phyloP scores from a whole-genome alignment of 2,329 filamentous ascomycete species.

The Colletotrichum cereale region DNA sequence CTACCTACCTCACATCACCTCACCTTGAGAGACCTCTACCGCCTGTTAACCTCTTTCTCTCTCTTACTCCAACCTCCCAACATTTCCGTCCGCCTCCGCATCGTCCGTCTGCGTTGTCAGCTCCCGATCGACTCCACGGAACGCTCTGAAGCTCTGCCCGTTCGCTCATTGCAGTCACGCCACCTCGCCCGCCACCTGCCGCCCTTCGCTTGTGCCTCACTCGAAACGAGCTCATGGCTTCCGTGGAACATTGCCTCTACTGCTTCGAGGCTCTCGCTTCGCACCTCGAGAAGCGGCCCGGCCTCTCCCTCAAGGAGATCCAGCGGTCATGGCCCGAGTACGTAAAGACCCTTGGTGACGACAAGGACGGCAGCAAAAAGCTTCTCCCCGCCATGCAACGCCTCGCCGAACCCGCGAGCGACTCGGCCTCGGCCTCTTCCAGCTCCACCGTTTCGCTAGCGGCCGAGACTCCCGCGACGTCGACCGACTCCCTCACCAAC shows the following conservation, averaged over 20 bases:
- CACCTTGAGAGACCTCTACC: not conserved
- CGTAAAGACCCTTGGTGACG: conserved; percentile 43
- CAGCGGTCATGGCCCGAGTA: conserved; percentile 72
- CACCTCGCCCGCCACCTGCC: conserved; percentile 9
- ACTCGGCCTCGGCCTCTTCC: conserved; percentile 50
- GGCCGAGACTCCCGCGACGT: conserved; percentile 58
- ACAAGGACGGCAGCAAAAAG: conserved; percentile 48
- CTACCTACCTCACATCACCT: not conserved
- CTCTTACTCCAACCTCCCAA: conserved; percentile 11
- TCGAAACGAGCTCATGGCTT: conserved; percentile 74
- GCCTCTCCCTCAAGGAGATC: conserved; percentile 76
- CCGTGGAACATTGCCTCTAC: conserved; percentile 86
- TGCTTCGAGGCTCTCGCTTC: conserved; percentile 92
- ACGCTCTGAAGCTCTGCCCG: conserved; percentile 28
- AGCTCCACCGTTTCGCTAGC: conserved; percentile 53
- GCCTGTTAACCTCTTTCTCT: too few relatives aligned
- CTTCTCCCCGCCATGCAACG: conserved; percentile 58
- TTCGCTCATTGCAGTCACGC: conserved; percentile 10
- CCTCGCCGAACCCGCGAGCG: conserved; percentile 49
- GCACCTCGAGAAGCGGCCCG: conserved; percentile 76
- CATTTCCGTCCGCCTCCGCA: not conserved
- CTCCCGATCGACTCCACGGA: conserved; percentile 8
- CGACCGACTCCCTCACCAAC: conserved; percentile 54
- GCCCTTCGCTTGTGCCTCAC: not conserved
- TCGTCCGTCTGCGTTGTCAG: conserved; percentile 7